Evolutionary conservation across 257 asterid genomes (phyloP).

Genomic region (Nicotiana noctiflora): DNA sequence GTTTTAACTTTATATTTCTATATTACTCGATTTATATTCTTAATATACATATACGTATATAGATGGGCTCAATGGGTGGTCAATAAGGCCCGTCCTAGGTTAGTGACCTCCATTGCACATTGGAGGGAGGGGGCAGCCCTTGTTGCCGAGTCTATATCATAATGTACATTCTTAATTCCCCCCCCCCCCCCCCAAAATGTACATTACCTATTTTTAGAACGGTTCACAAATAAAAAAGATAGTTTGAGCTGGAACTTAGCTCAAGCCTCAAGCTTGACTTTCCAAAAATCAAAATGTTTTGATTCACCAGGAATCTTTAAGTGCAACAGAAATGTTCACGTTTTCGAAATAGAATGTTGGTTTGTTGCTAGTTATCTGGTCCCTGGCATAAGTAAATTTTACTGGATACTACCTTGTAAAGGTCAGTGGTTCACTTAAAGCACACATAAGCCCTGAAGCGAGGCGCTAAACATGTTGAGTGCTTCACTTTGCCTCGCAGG

Average conservation of each 20-base stretch:
- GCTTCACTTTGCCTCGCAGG: no score
- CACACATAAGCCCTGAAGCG: no score
- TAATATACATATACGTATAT: neutral
- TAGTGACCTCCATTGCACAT: neutral
- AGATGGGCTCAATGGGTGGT: neutral
- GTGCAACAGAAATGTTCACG: neutral
- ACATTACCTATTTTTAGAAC: neutral
- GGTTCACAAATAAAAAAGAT: neutral
- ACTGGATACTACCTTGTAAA: neutral
- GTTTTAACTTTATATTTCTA: neutral
- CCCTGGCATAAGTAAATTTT: neutral
- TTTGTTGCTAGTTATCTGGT: neutral
- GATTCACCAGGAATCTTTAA: neutral
- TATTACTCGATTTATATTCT: neutral
- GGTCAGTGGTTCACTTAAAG: neutral
- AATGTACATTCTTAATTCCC: neutral
- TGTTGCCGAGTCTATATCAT: neutral
- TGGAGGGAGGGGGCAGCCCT: neutral
- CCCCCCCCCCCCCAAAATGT: neutral
- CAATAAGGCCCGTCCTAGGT: neutral
- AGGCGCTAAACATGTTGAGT: no score
- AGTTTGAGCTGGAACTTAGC: neutral
- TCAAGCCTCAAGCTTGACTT: neutral
- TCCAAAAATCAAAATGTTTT: neutral
- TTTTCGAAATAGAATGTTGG: slow-evolving; percentile 3